Conservation (phyloP, 352 stramenopile genomes). For the Pythium plurisporium region DNA sequence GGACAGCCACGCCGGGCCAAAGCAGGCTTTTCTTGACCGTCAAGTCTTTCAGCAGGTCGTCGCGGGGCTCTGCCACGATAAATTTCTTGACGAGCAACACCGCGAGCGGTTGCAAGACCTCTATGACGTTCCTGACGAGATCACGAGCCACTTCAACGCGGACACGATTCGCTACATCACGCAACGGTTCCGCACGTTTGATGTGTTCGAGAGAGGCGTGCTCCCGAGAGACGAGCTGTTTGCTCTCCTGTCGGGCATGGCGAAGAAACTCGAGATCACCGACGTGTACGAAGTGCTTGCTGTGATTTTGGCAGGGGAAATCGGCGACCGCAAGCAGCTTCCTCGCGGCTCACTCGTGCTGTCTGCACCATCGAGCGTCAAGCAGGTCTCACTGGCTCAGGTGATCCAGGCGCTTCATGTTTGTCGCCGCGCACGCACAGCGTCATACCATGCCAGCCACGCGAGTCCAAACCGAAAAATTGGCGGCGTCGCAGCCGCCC, state of each 20-base stretch:
- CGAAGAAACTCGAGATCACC: conserved; percentile 31
- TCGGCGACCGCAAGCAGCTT: conserved; percentile 5
- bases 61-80: conserved; percentile 27
- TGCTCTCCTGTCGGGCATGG: conserved; percentile 32
- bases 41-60: conserved; percentile 36
- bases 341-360: conserved; percentile 20
- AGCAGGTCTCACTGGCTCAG: conserved; percentile 22
- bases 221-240: conserved; percentile 39
- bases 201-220: conserved; percentile 34
- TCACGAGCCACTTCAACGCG: conserved; percentile 27
- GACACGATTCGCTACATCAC: conserved; percentile 28
- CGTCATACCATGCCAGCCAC: neutral
- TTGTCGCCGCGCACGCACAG: conserved; percentile 9
- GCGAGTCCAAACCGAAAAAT: conserved; percentile 3
- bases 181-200: conserved; percentile 39
- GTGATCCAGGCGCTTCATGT: conserved; percentile 27
- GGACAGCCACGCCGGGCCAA: neutral
- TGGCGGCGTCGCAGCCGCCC: conserved; percentile 2
- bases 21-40: conserved; percentile 24
- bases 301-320: conserved; percentile 9
- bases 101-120: conserved; percentile 17
- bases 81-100: conserved; percentile 18
- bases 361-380: conserved; percentile 1
- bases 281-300: conserved; percentile 39
- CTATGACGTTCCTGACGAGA: conserved; percentile 29